Percentiles rank a stretch among this genome's conserved stretches.
Conservation (phyloP, 805 yeast genomes). For the Lachancea sp. region DNA sequence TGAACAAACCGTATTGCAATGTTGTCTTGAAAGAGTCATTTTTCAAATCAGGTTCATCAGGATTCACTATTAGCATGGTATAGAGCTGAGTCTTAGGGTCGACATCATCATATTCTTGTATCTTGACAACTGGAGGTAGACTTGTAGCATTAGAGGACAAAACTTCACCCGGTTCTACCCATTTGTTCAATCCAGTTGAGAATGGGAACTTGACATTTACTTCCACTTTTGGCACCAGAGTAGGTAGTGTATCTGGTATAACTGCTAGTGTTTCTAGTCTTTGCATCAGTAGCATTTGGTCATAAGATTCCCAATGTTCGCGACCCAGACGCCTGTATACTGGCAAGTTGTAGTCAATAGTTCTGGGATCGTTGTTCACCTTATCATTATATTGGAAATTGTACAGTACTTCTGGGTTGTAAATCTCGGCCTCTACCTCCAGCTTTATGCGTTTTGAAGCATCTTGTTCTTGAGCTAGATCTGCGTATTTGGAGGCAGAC, state of each 20-base stretch:
- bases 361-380: slow-evolving; percentile 35
- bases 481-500: slow-evolving; percentile 36
- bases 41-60: slow-evolving; percentile 78
- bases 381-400: slow-evolving; percentile 45
- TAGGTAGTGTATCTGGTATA: slow-evolving; percentile 92
- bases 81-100: slow-evolving; percentile 46
- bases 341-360: slow-evolving; percentile 64
- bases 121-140: slow-evolving; percentile 68
- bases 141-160: slow-evolving; percentile 69
- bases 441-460: slow-evolving; percentile 30
- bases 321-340: slow-evolving; percentile 68
- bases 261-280: slow-evolving; percentile 78
- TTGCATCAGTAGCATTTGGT: slow-evolving; percentile 80
- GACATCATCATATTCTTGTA: slow-evolving; percentile 60
- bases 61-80: slow-evolving; percentile 78
- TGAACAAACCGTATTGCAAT: slow-evolving; percentile 70
- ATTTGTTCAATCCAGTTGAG: slow-evolving; percentile 52
- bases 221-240: slow-evolving; percentile 73
- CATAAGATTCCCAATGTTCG: slow-evolving; percentile 65
- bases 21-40: slow-evolving; percentile 64
- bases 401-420: slow-evolving; percentile 81
- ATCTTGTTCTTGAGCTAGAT: slow-evolving; percentile 23
- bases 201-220: slow-evolving; percentile 72
- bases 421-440: slow-evolving; percentile 55
- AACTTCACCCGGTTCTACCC: slow-evolving; percentile 73